Conservation (phyloP, 768 basidiomycete species). For the Boletus subcaerulescens region DNA sequence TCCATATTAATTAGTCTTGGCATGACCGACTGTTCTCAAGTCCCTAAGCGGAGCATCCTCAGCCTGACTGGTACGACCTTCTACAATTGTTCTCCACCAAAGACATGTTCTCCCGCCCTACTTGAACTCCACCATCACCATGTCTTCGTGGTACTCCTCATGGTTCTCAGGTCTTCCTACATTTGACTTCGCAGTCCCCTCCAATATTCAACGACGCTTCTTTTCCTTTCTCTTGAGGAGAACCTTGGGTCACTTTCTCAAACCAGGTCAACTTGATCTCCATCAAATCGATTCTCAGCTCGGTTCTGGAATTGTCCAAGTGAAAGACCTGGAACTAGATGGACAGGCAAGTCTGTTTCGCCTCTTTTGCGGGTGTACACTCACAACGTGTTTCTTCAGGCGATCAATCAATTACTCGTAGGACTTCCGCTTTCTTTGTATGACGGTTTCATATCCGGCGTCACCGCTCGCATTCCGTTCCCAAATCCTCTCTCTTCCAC, state of each 20-base stretch:
- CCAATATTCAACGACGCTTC: conserved; percentile 81
- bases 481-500: conserved; percentile 78
- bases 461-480: conserved; percentile 80
- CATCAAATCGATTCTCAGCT: conserved; percentile 90
- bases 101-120: conserved; percentile 16
- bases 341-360: conserved; percentile 52
- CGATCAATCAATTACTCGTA: conserved; percentile 69
- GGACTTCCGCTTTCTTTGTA: conserved; percentile 66
- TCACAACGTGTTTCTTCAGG: conserved; percentile 41
- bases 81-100: neutral
- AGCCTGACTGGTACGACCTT: neutral
- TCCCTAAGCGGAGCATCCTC: conserved; percentile 2
- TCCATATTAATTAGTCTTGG: conserved; percentile 19
- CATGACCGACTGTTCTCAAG: neutral
- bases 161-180: conserved; percentile 53
- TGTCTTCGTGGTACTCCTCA: conserved; percentile 60
- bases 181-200: conserved; percentile 64
- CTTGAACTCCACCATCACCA: conserved; percentile 22
- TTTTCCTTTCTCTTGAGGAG: conserved; percentile 86
- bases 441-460: conserved; percentile 68
- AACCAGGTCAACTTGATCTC: conserved; percentile 84
- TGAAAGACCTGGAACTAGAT: conserved; percentile 80
- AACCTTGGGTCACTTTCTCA: conserved; percentile 79
- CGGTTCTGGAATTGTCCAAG: conserved; percentile 84
- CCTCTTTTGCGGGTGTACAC: conserved; percentile 7